Conservation (phyloP, 352 stramenopile genomes). For the Globisporangium rhizosaccharum region DNA sequence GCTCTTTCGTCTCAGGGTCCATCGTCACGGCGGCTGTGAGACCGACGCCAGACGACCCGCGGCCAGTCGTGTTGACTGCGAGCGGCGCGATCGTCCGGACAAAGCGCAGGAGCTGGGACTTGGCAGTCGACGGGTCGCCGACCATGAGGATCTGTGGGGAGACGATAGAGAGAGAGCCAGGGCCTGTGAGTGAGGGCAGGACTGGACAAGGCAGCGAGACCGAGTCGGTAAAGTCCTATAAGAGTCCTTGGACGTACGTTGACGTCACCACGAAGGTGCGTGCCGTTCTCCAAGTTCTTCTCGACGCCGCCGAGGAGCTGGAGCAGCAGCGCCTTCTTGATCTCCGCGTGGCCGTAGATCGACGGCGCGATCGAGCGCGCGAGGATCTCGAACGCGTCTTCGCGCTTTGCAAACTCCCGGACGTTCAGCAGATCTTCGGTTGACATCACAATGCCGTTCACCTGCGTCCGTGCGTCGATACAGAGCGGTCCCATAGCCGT, state of each 20-base stretch:
- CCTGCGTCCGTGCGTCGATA: conserved; percentile 13
- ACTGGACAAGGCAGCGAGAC: conserved; percentile 20
- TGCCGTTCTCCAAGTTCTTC: conserved; percentile 98
- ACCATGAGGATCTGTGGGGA: conserved; percentile 84
- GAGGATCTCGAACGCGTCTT: conserved; percentile 91
- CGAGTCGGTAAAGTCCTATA: neutral
- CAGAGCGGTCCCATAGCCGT: neutral
- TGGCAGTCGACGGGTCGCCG: conserved; percentile 98
- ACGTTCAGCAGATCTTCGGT: conserved; percentile 91
- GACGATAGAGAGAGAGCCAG: conserved; percentile 1
- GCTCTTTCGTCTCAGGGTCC: conserved; percentile 93
- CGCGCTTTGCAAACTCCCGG: conserved; percentile 86
- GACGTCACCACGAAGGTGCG: conserved; percentile 99
- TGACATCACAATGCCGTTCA: conserved; percentile 91
- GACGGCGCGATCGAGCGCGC: conserved; percentile 94
- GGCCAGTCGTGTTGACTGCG: conserved; percentile 89
- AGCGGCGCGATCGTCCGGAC: conserved; percentile 93
- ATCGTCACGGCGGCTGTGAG: conserved; percentile 98
- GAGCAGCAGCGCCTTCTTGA: conserved; percentile 93
- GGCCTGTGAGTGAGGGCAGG: conserved; percentile 42
- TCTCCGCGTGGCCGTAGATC: conserved; percentile 97
- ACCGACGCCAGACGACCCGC: conserved; percentile 87
- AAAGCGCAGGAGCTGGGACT: conserved; percentile 97
- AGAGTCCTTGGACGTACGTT: conserved; percentile 68
- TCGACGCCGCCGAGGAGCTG: conserved; percentile 89